These are phyloP conservation scores for Lithocarpus polystachyus DNA, from an alignment of 306 rosid genomes.

Conservation along the genomic window DNA sequence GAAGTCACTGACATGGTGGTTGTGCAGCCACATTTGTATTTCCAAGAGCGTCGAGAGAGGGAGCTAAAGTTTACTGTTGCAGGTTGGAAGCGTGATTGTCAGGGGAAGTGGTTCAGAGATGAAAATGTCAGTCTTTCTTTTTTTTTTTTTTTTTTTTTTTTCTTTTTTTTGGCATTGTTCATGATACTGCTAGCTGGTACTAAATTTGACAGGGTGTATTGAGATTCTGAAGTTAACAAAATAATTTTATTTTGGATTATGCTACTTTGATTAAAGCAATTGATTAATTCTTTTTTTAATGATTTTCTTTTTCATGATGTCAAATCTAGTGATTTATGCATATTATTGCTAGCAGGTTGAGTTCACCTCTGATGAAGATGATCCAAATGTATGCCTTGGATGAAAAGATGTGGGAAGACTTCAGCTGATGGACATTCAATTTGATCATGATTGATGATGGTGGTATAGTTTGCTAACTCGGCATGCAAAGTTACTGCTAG, in stretches of 20 bases:
- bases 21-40: slow-evolving; percentile 22
- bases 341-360: slow-evolving; percentile 32
- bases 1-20: slow-evolving; percentile 1
- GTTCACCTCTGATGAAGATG: slow-evolving; percentile 54
- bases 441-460: neutral
- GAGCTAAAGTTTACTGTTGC: slow-evolving; percentile 45
- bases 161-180: neutral
- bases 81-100: slow-evolving; percentile 46
- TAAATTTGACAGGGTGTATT: neutral
- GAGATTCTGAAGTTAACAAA: neutral
- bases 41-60: slow-evolving; percentile 31
- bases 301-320: neutral
- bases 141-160: neutral
- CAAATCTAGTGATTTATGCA: neutral
- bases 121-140: slow-evolving; percentile 33
- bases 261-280: neutral
- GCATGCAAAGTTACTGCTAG: neutral
- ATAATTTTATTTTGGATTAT: no score
- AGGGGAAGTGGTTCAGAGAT: slow-evolving; percentile 42
- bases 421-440: slow-evolving; percentile 4
- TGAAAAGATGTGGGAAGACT: slow-evolving; percentile 29
- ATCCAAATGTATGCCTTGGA: slow-evolving; percentile 40
- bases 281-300: neutral
- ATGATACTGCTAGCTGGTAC: neutral
- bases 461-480: neutral